Evolutionary conservation across 805 yeast species (phyloP), one percentile per base, ranked within the genome.

Genomic region (Yamadazyma nakazawae): DNA sequence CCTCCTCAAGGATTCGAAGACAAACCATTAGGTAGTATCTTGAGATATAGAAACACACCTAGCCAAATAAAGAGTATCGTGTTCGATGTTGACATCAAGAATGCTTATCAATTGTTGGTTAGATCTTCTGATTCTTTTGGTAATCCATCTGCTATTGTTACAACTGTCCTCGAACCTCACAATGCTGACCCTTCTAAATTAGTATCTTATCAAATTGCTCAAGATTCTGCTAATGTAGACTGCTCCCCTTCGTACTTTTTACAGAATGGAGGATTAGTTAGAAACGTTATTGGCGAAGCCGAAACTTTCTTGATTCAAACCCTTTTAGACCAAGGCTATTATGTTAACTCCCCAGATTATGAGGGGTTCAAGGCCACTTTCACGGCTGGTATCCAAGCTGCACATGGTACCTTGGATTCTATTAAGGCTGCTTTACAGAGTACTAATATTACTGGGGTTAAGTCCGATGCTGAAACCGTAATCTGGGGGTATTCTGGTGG

Each of bases 401-500:
- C 66, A 0, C 57, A 62, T 6, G 63, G 62, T 6, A 52, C 58
- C 0, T 60, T 70, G 43, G 66, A 70, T 45, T 54, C 67, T 1
- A 45, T 70, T 17, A 47, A 68, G 38, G 74, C 64, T 2, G 51
- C 58, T 1, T 53, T 68, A 31, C 34, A 46, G 1, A 44, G 54
- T 26, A 39, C 24, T 2, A 48, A 53, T 28, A 26, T 47, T 6
- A 60, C 66, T 8, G 63, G 63, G 2, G 28, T 61, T 11, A 32
- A 48, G 2, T 11, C 47, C 4, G 52, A 54, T 44, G 63, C 63
- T 11, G 48, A 53, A 18, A 51, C 58, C 2, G 54, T 51, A 11
- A 26, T 68, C 39, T 66, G 67, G 67, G 75, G 75, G 0, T 70
- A 63, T 43, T 64, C 70, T 3, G 75, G 75, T n/a, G 74, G 73